phyloP scores from a whole-genome alignment of 805 yeast species.

The Zygosaccharomyces rouxii region DNA sequence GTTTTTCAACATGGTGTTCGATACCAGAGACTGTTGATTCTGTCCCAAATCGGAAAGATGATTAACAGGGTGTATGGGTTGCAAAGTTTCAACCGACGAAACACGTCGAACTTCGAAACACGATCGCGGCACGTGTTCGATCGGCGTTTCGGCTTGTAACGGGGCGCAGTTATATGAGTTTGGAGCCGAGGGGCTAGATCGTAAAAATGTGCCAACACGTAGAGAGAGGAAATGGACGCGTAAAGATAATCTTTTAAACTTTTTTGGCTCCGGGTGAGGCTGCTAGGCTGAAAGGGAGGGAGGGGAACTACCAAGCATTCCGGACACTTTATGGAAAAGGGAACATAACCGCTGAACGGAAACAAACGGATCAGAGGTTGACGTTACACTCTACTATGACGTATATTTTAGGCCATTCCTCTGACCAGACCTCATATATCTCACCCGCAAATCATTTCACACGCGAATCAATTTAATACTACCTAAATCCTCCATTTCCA shows the following conservation, averaged over 20 bases:
- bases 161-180: background rate
- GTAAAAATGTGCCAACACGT: background rate
- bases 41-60: conserved; percentile 6
- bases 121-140: background rate
- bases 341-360: too few relatives aligned
- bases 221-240: background rate
- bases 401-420: background rate
- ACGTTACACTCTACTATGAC: too few relatives aligned
- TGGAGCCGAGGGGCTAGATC: background rate
- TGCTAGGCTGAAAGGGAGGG: too few relatives aligned
- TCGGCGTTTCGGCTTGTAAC: background rate
- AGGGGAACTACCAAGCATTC: too few relatives aligned
- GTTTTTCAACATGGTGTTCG: background rate
- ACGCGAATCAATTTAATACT: too few relatives aligned
- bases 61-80: conserved; percentile 2
- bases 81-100: background rate
- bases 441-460: too few relatives aligned
- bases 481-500: too few relatives aligned
- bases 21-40: background rate
- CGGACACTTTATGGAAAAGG: too few relatives aligned
- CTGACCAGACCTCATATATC: background rate
- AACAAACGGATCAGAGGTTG: too few relatives aligned
- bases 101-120: too few relatives aligned
- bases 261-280: too few relatives aligned
- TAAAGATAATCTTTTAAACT: too few relatives aligned